Percentiles rank a stretch among this genome's conserved stretches.
phyloP scores from a whole-genome alignment of 805 yeast species.

The Schwanniomyces polymorphus region DNA sequence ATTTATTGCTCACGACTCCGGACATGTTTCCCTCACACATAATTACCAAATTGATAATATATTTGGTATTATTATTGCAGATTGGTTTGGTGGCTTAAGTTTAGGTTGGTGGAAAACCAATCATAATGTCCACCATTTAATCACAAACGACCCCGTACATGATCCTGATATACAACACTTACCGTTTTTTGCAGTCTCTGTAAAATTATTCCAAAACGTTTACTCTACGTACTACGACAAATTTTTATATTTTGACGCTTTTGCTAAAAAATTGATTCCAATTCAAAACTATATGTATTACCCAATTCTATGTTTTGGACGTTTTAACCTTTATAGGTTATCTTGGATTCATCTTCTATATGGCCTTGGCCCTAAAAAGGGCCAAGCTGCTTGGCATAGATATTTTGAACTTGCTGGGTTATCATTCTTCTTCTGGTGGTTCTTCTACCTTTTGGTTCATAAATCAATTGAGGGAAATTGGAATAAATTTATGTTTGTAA shows the following conservation, averaged over 20 bases:
- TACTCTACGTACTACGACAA: conserved; percentile 81
- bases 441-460: conserved; percentile 61
- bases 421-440: conserved; percentile 75
- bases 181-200: conserved; percentile 86
- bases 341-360: conserved; percentile 74
- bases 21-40: conserved; percentile 82
- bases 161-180: conserved; percentile 94
- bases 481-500: conserved; percentile 56
- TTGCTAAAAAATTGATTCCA: conserved; percentile 59
- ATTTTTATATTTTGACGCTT: conserved; percentile 62
- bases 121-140: conserved; percentile 89
- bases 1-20: conserved; percentile 88
- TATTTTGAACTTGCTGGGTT: conserved; percentile 76
- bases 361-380: conserved; percentile 80
- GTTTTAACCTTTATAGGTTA: conserved; percentile 80
- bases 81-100: conserved; percentile 84
- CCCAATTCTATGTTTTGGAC: conserved; percentile 76
- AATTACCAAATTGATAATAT: conserved; percentile 73
- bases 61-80: conserved; percentile 71
- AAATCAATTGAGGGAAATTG: conserved; percentile 52
- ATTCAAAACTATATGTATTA: conserved; percentile 72
- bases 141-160: conserved; percentile 91
- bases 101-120: conserved; percentile 95
- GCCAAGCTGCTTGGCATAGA: conserved; percentile 85
- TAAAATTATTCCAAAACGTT: conserved; percentile 64